Percentiles rank a stretch among this genome's conserved stretches.
Evolutionary conservation across 208 protist species (phyloP).

Genomic region (Crithidia brevicula): DNA sequence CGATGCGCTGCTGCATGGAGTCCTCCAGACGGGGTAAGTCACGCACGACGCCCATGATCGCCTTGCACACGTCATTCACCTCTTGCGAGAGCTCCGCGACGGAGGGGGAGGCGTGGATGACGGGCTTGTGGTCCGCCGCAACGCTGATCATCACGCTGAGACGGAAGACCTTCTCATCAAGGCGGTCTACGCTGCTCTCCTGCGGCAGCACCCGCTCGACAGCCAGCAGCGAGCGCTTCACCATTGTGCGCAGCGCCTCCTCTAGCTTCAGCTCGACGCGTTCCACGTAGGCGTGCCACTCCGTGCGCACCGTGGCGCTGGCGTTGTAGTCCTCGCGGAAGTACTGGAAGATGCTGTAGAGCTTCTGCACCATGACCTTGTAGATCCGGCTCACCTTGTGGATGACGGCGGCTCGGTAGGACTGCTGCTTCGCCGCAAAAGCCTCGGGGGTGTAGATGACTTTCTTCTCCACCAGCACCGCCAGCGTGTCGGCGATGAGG

Average conservation of each 20-base stretch:
- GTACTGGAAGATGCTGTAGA: conserved; percentile 87
- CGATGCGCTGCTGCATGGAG: conserved; percentile 58
- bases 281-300: conserved; percentile 94
- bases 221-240: conserved; percentile 94
- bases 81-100: conserved; percentile 88
- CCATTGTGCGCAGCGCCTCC: conserved; percentile 94
- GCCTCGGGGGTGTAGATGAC: conserved; percentile 89
- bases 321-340: conserved; percentile 93
- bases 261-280: conserved; percentile 95
- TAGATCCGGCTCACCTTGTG: conserved; percentile 84
- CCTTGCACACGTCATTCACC: conserved; percentile 92
- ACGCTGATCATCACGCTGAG: conserved; percentile 95
- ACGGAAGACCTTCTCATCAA: conserved; percentile 93
- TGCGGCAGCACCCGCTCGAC: conserved; percentile 91
- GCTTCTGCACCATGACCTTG: conserved; percentile 78
- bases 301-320: conserved; percentile 74
- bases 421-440: conserved; percentile 89
- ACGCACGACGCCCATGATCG: conserved; percentile 92
- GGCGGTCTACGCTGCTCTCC: conserved; percentile 88
- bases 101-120: conserved; percentile 91
- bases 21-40: conserved; percentile 92
- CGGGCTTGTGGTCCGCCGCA: conserved; percentile 66
- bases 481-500: conserved; percentile 92
- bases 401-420: conserved; percentile 76
- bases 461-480: conserved; percentile 95